Evolutionary conservation across 2,329 filamentous ascomycete genomes (phyloP).

Genomic region (Alternaria longipes): DNA sequence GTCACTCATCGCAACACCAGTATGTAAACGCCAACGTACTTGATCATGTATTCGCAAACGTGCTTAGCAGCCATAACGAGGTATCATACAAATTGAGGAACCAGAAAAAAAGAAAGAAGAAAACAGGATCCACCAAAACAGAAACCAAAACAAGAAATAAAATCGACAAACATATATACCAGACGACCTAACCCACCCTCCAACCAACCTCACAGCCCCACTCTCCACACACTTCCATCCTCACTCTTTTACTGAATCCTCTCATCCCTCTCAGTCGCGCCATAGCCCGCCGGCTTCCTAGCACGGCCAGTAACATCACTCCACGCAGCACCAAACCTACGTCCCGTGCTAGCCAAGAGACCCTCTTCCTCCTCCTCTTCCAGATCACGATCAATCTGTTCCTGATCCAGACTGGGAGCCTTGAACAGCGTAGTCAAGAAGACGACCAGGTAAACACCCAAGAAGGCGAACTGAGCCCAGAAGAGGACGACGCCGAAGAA

Average conservation of each 20-base stretch:
- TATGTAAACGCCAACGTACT: too few relatives aligned
- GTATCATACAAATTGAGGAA: too few relatives aligned
- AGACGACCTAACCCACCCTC: too few relatives aligned
- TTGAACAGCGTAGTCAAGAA: conserved; percentile 82
- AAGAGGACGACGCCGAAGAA: conserved; percentile 94
- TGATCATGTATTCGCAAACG: too few relatives aligned
- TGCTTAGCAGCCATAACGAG: too few relatives aligned
- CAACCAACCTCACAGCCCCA: too few relatives aligned
- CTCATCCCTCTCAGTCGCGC: conserved; percentile 33
- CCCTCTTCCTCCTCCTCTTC: conserved; percentile 95
- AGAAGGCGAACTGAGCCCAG: conserved; percentile 94
- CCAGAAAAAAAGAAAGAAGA: too few relatives aligned
- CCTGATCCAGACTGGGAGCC: conserved; percentile 78
- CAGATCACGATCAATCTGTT: conserved; percentile 84
- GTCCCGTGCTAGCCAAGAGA: conserved; percentile 81
- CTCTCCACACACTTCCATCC: too few relatives aligned
- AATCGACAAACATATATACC: not conserved
- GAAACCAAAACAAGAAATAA: not conserved
- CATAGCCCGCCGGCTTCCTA: conserved; percentile 39
- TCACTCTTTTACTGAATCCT: not conserved
- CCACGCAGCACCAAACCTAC: conserved; percentile 87
- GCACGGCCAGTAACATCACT: conserved; percentile 78
- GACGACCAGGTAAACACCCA: conserved; percentile 82
- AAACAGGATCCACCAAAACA: too few relatives aligned
- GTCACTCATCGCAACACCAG: too few relatives aligned